Evolutionary conservation across 768 basidiomycete species (phyloP), one percentile per base, ranked within the genome.

Genomic region (Trametopsis cervina): DNA sequence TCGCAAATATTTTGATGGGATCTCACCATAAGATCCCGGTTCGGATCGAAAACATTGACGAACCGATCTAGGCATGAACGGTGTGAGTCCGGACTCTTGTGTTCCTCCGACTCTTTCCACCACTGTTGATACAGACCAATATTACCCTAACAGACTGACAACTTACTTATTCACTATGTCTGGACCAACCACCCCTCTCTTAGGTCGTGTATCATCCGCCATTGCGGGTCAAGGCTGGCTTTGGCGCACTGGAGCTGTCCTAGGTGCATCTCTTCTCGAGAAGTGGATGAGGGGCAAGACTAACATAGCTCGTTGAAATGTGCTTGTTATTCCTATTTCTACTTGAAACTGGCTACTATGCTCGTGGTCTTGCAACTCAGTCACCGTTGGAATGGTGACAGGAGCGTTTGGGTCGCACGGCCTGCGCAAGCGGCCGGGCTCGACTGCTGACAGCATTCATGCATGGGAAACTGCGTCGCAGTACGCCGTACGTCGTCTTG

Each of bases 381-480:
- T 68, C 23, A 62, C 74, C 10, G 43, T 61, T 40, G 83, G 85
- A 26, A 76, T 84, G 54, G 51, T 78, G 22, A 61, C 77, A 23
- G 82, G 81, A 6, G 85, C 84, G 40, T 85, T 86, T 61, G 85
- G 85, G 54, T 68, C 80, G 10, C 85, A 88, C 61, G 78, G 66
- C 10, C 69, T 88, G 47, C 71, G 71, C 52, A 60, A 64, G n/a
- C 63, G 68, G 38, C 57, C 65, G 15, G 74, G 73, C 0, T 69
- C 79, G 6, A 75, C 78, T 6, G 42, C 70, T 9, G 80, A 79
- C 18, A 68, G 71, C 21, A 60, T 85, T 4, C 66, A 74, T 15
- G 76, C 77, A n/a, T 87, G 81, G 76, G 66, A 68, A 50, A 81
- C 74, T 17, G 86, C 81, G 4, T 67, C 82, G 5, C 68, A 69